Evolutionary conservation across 225 moss, liverwort and hornwort species (phyloP), one percentile per base, ranked within the genome.

Genomic region (Sphagnum contortum): DNA sequence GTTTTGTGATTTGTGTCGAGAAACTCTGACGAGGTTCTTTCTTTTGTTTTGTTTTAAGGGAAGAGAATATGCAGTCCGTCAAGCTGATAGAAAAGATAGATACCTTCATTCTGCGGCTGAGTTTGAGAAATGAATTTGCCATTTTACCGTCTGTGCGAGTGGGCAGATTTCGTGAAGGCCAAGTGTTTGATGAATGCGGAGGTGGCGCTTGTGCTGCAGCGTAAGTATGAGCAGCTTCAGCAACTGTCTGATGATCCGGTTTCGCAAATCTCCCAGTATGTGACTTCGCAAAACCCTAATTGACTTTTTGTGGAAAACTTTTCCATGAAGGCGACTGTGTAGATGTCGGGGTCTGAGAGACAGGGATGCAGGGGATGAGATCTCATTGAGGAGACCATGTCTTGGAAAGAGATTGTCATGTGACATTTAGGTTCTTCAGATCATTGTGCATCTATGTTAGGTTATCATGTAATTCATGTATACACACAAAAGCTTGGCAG

Each of bases 101-200:
- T 29, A 29, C 29, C 29, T 29, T 29, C 29, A 29, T 1, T 29
- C 29, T 29, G 29, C 29, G 29, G 29, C 29, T 29, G 29, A 29
- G 29, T 29, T 29, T 29, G 29, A 29, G 29, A 29, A 29, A 29
- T 29, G 29, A 29, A 29, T 29, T 29, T 29, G 29, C 29, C 29
- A 29, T 29, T 29, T 29, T 29, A 0, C 29, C 29, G 12, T 3
- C 47, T 4, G 61, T 48, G 70, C 55, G 54, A 14, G 7, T 10
- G n/a, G 45, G 74, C 76, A 92, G 92, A 92, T 80, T 96, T 96
- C 61, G 92, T 90, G 73, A 92, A 88, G 72, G 95, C 95, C 48
- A 96, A 96, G 73, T 96, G 95, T 73, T 79, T 96, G 68, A 96
- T 96, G 90, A 96, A 96, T 48, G 92, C 92, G 1, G 95, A 96